These are phyloP conservation scores for Rosa multiflora DNA, from an alignment of 306 rosid species.

Conservation along the genomic window DNA sequence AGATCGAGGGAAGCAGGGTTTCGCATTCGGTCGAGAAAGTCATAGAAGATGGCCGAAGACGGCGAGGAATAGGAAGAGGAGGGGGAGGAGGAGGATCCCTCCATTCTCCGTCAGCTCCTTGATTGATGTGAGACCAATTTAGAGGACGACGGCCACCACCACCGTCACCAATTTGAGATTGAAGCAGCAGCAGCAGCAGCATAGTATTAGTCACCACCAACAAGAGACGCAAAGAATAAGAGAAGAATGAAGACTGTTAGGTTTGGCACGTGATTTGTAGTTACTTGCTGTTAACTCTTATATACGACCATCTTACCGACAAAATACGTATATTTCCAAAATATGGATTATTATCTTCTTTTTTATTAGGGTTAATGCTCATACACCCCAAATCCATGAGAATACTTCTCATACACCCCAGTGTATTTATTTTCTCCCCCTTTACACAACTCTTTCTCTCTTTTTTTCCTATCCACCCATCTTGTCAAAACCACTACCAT, in stretches of 20 bases:
- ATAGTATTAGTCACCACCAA: not conserved
- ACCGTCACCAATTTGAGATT: not conserved
- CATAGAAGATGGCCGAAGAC: constrained; percentile 46
- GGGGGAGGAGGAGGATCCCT: constrained; percentile 33
- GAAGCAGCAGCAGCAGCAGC: constrained; percentile 11
- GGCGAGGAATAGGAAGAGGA: constrained; percentile 24
- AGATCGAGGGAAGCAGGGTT: constrained; percentile 72
- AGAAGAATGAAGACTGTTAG: constrained; percentile 17
- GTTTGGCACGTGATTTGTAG: constrained; percentile 15
- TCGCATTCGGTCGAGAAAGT: constrained; percentile 77
- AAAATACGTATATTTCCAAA: too few species aligned
- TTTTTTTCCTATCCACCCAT: too few species aligned
- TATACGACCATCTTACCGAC: too few species aligned
- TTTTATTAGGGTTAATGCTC: too few species aligned
- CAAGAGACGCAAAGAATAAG: not conserved
- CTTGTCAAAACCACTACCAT: too few species aligned
- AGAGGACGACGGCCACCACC: not conserved
- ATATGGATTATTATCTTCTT: too few species aligned
- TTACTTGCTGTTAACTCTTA: not conserved
- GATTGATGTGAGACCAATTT: constrained; percentile 2
- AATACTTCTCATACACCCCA: too few species aligned
- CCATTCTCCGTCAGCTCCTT: constrained; percentile 25
- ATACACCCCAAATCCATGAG: too few species aligned
- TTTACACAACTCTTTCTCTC: too few species aligned
- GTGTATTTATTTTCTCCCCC: too few species aligned